Percentiles rank a stretch among this genome's conserved stretches.
These are phyloP conservation scores for Babesia bovis DNA, from an alignment of 169 alveolate genomes.

Conservation along the genomic window DNA sequence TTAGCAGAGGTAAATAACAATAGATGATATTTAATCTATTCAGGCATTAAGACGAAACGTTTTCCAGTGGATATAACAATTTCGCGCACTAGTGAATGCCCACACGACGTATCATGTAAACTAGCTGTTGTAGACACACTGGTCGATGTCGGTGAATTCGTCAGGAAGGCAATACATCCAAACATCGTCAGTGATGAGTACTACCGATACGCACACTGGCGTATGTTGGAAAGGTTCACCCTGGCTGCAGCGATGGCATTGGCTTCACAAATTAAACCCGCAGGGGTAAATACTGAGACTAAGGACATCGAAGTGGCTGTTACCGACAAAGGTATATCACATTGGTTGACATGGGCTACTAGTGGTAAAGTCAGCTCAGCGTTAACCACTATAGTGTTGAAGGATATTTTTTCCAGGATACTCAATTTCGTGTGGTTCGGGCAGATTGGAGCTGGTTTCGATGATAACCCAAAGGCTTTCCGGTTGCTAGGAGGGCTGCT, in stretches of 20 bases:
- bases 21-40: too few relatives aligned
- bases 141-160: background rate
- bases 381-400: constrained; percentile 26
- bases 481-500: constrained; percentile 45
- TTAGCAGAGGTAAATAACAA: background rate
- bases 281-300: background rate
- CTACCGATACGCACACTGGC: constrained; percentile 47
- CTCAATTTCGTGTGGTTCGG: constrained; percentile 58
- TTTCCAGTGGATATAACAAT: too few relatives aligned
- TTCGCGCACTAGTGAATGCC: too few relatives aligned
- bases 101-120: constrained; percentile 14
- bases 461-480: constrained; percentile 54
- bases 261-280: constrained; percentile 31
- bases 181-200: constrained; percentile 26
- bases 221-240: constrained; percentile 44
- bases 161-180: constrained; percentile 1
- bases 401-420: constrained; percentile 42
- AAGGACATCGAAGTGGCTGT: background rate
- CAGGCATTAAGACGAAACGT: too few relatives aligned
- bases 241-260: constrained; percentile 31
- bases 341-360: constrained; percentile 10
- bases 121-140: constrained; percentile 3
- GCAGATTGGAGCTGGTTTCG: constrained; percentile 55
- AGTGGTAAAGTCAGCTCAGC: constrained; percentile 31
- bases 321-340: background rate